Evolutionary conservation across 2,329 filamentous ascomycete genomes (phyloP).

Genomic region (Ophiosphaerella narmari): DNA sequence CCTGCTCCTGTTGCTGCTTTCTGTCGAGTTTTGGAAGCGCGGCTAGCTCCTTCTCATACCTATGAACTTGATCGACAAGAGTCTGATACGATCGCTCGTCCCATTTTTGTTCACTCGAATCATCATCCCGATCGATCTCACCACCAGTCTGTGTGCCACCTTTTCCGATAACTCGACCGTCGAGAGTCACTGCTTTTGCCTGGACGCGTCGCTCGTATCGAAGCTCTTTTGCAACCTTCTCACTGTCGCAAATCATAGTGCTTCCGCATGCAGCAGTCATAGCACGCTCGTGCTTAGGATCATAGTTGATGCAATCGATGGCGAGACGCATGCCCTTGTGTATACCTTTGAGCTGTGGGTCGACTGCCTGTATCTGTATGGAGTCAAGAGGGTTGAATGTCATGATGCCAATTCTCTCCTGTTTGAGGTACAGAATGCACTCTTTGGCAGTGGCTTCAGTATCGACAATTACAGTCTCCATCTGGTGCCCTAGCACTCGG

Average conservation of each 20-base stretch:
- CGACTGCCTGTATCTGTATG: constrained; percentile 90
- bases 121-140: constrained; percentile 68
- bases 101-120: constrained; percentile 77
- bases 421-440: constrained; percentile 91
- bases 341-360: constrained; percentile 88
- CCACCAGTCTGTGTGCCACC: constrained; percentile 96
- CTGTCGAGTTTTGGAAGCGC: constrained; percentile 80
- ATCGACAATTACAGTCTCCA: constrained; percentile 93
- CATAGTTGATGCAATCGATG: constrained; percentile 95
- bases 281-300: constrained; percentile 82
- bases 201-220: constrained; percentile 84
- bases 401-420: constrained; percentile 83
- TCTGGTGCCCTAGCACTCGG: constrained; percentile 88
- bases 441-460: constrained; percentile 92
- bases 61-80: constrained; percentile 75
- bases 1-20: constrained; percentile 77
- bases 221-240: constrained; percentile 85
- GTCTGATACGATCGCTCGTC: constrained; percentile 89
- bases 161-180: constrained; percentile 97
- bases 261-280: constrained; percentile 95
- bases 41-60: constrained; percentile 76
- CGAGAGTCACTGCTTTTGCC: constrained; percentile 91
- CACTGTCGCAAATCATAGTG: constrained; percentile 88
- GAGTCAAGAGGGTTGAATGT: constrained; percentile 97
- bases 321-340: constrained; percentile 81